Base-by-base conservation (phyloP, 2,329 filamentous ascomycete species). In the Pseudogymnoascus sp. region DNA sequence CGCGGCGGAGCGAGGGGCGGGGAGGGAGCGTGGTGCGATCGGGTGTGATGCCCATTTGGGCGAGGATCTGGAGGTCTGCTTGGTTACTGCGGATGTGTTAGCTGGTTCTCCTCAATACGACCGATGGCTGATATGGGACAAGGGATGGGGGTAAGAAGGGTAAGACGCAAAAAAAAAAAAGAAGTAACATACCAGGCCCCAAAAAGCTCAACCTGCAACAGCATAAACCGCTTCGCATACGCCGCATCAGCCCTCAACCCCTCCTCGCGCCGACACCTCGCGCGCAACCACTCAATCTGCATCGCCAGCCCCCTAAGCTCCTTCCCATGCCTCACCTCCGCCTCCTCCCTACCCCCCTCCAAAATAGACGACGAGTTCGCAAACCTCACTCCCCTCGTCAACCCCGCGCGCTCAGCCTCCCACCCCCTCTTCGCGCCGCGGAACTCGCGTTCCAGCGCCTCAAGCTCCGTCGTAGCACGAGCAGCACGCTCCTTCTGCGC, bases 281-380 rank as follows among this genome's bases (percentile, higher is more conserved):
- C 90, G 70, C 92, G 86, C 74, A 98, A 85, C 86, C 90, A 98
- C 71, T 92, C 85, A 73, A 98, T 93, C 77, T 98, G 93, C 77
- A 95, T 89, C 61, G 86, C 84, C 72, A 98, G 82, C 16, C 93
- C 93, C 68, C 87, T 85, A 61, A 97, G 79, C 77, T 96, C 90
- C 74, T 87, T 87, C 70, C 82, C 79, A 74, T 95, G 90, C 50
- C 84, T 80, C 68, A 84, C 85, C 70, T 91, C 86, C 61, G 65
- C 70, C 63, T 72, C 72, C 37, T 74, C 72, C 37, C 64, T 67
- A 22, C 77, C 72, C 6, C 80, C 69, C 63, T 80, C 76, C 10
- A 73, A 63, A 19, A 76, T 73, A 10, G 74, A 71, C 63, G 68
- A 78, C 61, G 67, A 78, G 69, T 76, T 76, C 1, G 73, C 70